Evolutionary conservation across 2,329 filamentous ascomycete species (phyloP), one percentile per base, ranked within the genome.

Genomic region (Fonsecaea erecta): DNA sequence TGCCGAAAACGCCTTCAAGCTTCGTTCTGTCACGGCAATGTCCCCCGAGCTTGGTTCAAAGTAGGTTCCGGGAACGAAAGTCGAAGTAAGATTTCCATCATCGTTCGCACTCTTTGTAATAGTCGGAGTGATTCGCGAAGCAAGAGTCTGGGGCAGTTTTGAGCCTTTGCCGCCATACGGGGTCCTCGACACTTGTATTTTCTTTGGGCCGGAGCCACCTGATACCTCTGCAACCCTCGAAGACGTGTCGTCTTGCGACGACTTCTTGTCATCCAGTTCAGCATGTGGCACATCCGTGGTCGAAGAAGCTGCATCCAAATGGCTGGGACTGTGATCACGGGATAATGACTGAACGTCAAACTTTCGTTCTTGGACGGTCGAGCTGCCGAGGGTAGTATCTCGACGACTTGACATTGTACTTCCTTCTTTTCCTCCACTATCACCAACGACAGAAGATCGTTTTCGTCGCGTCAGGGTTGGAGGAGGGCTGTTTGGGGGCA

Each of bases 131-230:
- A 6, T 14, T 48, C 9, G 43, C 3, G 18, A 14, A 48, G 18
- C 43, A 24, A 48, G 7, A 32, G 28, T 16, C 32, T 6, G 40
- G 52, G 26, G n/a, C 6, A 52, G 12, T 14, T 18, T 43, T 9
- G n/a, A 12, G 2, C 30, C 57, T 51, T 61, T 66, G 5, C n/a
- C 9, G 12, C 59, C 14, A 30, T 61, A 63, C 7, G 64, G 64
- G 5, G 64, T 66, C 18, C 56, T 60, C 30, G 60, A 24, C 18
- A 66, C 64, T 43, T 61, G 63, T 18, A 65, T 24, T 35, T 35
- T 32, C 26, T 43, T 30, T 9, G 21, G 18, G 12, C 30, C 46
- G 28, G 11, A 40, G 24, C 21, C 24, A 32, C 18, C 24, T 53
- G 34, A n/a, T 9, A 54, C 5, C 28, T 4, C n/a, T 14, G 24